phyloP scores from a whole-genome alignment of 2,329 filamentous ascomycete genomes.

The Trichophyton schoenleinii region DNA sequence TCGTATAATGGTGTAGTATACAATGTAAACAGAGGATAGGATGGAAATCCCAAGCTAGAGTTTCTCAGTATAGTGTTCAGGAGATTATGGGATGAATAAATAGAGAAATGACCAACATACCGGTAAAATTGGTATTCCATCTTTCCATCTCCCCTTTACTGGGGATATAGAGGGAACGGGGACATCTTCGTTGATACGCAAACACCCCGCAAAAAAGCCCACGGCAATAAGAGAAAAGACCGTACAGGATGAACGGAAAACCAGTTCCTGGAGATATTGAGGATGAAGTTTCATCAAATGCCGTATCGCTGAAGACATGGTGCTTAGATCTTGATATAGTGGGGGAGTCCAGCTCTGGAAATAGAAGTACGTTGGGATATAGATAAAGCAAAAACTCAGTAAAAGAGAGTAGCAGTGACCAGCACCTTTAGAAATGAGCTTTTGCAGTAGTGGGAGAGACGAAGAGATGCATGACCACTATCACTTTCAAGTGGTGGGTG shows the following conservation, averaged over 20 bases:
- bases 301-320: neutral
- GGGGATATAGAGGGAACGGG: slow-evolving; percentile 3
- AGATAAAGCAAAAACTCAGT: neutral
- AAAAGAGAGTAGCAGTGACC: neutral
- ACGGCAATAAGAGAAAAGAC: slow-evolving; percentile 17
- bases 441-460: neutral
- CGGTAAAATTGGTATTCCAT: slow-evolving; percentile 20
- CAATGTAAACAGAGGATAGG: slow-evolving; percentile 15
- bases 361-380: neutral
- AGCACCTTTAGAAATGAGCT: neutral
- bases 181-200: slow-evolving; percentile 17
- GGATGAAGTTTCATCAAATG: slow-evolving; percentile 2
- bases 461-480: neutral
- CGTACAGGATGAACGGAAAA: slow-evolving; percentile 16
- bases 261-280: slow-evolving; percentile 11
- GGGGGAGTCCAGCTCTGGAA: neutral
- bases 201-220: slow-evolving; percentile 19
- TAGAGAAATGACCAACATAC: slow-evolving; percentile 11
- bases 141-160: slow-evolving; percentile 21
- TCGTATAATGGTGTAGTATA: slow-evolving; percentile 11
- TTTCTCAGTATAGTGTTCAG: neutral
- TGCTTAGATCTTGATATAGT: neutral
- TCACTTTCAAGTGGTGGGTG: neutral
- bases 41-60: slow-evolving; percentile 14
- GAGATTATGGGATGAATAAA: neutral